Percentiles rank a stretch among this genome's conserved stretches.
Evolutionary conservation across 2,329 filamentous ascomycete species (phyloP).

Genomic region (Ophiocordyceps camponoti-leonardi): DNA sequence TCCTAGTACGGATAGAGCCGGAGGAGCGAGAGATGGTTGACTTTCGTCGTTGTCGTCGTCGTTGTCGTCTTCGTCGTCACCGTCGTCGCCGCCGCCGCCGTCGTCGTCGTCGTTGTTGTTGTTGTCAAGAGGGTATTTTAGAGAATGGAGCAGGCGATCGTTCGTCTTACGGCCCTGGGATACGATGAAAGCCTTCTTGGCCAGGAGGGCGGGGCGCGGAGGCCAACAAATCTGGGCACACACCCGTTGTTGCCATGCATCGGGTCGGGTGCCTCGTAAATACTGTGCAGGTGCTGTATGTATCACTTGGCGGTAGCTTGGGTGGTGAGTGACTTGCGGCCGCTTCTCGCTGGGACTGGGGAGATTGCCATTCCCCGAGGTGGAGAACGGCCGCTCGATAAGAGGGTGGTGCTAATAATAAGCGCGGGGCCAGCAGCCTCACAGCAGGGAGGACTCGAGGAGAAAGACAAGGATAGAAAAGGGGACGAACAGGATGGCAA

Average conservation of each 20-base stretch:
- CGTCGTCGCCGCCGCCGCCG: too few relatives aligned
- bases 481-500: too few relatives aligned
- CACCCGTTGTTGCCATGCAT: background rate
- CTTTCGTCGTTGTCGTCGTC: too few relatives aligned
- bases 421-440: too few relatives aligned
- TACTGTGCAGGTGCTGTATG: background rate
- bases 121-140: background rate
- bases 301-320: background rate
- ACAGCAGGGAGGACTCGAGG: background rate
- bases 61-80: background rate
- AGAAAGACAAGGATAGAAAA: too few relatives aligned
- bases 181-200: background rate
- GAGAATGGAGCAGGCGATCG: background rate
- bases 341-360: background rate
- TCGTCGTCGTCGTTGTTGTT: background rate
- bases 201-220: background rate
- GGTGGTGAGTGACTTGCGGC: constrained; percentile 1
- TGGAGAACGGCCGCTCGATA: background rate
- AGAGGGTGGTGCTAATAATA: background rate
- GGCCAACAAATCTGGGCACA: constrained; percentile 2
- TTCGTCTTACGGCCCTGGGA: background rate
- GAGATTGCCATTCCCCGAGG: constrained; percentile 1
- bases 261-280: background rate
- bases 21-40: background rate
- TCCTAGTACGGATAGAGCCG: background rate